A percentile compares a stretch with the other conserved stretches of the same genome.
These are phyloP conservation scores for Heimioporus punctisporus DNA, from an alignment of 1,284 basidiomycete genomes.

Conservation along the genomic window DNA sequence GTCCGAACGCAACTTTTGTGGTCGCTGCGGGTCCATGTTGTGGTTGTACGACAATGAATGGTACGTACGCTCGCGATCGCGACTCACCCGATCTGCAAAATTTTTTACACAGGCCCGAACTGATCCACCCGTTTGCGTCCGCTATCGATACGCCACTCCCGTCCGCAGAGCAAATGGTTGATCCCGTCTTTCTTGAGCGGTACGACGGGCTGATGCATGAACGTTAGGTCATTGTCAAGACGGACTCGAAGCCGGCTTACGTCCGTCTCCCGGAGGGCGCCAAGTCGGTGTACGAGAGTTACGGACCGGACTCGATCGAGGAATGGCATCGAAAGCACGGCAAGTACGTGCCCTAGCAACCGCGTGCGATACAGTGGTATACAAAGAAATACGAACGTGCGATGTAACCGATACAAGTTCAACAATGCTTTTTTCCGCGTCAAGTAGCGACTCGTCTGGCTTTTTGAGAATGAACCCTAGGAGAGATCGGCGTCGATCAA, in stretches of 20 bases:
- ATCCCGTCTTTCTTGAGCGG: neutral
- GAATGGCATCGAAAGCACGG: conserved; percentile 56
- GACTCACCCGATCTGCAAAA: neutral
- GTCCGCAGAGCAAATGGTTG: conserved; percentile 49
- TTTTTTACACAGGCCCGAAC: conserved; percentile 48
- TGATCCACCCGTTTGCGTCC: conserved; percentile 64
- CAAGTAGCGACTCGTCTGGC: conserved; percentile 57
- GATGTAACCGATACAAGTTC: too few species aligned
- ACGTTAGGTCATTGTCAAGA: conserved; percentile 46
- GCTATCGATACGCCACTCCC: conserved; percentile 57
- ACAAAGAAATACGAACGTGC: too few species aligned
- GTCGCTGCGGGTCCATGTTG: conserved; percentile 59
- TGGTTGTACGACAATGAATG: conserved; percentile 58
- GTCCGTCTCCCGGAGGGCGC: conserved; percentile 61
- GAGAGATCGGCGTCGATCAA: conserved; percentile 2
- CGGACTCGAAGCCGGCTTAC: conserved; percentile 54
- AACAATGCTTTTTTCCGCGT: too few species aligned
- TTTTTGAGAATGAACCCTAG: conserved; percentile 53
- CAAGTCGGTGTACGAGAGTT: conserved; percentile 46
- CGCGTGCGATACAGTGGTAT: too few species aligned
- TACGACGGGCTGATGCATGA: neutral
- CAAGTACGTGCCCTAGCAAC: conserved; percentile 34
- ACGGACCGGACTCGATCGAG: conserved; percentile 48
- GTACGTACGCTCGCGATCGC: conserved; percentile 29
- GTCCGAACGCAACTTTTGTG: conserved; percentile 62